Evolutionary conservation across 768 basidiomycete species (phyloP), one percentile per base, ranked within the genome.

Genomic region (Chiua virens): DNA sequence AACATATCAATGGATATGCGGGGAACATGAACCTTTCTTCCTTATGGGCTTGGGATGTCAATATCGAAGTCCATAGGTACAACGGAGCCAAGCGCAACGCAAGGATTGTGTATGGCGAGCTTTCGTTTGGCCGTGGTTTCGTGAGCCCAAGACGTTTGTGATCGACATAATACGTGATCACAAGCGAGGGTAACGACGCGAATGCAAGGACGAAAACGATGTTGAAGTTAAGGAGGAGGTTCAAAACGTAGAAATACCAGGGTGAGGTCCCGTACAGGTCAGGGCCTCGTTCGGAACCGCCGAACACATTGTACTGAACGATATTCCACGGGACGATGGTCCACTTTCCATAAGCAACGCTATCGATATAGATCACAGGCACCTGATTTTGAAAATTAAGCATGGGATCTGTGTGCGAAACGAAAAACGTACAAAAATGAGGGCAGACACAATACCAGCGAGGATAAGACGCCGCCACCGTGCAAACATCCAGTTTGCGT

Each of bases 21-120:
- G 97, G 96, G 69, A 86, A 98, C 85, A 98, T 89, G 74, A 99
- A 99, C n/a, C 97, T 79, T 66, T 99, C 97, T 70, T 99, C 97
- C 72, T 99, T 99, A 71, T 99, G 97, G 2, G 87, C 74, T 71
- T 98, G 96, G 3, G 76, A 58, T 5, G 83, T 84, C 57, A 99
- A 72, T 54, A 97, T 86, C 1, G 70, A 79, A 41, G 86, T 61
- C 96, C 97, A 98, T n/a, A 98, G 57, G 71, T 98, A 98, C 54
- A 96, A 75, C 1, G 93, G 93, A n/a, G 79, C 68, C n/a, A 98
- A 75, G 34, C 94, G 80, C 48, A 96, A 67, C 5, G 78, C 79
- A 41, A 98, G 72, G 40, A 92, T 67, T 2, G 80, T 86, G 61
- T 87, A 93, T 0, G 92, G 92, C 17, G 89, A 92, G 62, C 82